These are phyloP conservation scores for Diaporthe ilicicola DNA, from an alignment of 2,329 filamentous ascomycete species.

Conservation along the genomic window DNA sequence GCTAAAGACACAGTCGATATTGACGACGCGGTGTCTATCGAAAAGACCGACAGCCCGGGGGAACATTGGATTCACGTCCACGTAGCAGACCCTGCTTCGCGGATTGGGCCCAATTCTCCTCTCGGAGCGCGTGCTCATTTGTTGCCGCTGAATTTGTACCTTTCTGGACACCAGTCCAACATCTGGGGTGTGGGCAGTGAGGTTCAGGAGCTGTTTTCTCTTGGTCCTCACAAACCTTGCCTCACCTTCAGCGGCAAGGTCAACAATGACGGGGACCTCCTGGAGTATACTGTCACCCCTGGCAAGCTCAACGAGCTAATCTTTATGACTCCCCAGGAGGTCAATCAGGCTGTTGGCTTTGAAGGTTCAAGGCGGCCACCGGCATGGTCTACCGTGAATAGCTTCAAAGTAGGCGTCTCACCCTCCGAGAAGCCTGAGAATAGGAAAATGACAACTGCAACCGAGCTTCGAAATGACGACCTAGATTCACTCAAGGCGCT, in stretches of 20 bases:
- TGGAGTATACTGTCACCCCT: constrained; percentile 64
- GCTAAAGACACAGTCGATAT: constrained; percentile 72
- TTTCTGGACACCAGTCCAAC: constrained; percentile 63
- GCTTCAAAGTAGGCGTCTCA: constrained; percentile 47
- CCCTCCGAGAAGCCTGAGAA: constrained; percentile 37
- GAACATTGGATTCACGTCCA: constrained; percentile 82
- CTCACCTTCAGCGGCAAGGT: constrained; percentile 71
- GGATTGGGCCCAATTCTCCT: constrained; percentile 66
- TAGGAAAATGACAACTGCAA: constrained; percentile 53
- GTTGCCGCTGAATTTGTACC: constrained; percentile 66
- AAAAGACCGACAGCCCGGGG: constrained; percentile 58
- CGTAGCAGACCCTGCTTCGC: constrained; percentile 80
- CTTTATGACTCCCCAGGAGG: constrained; percentile 62
- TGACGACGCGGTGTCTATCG: constrained; percentile 81
- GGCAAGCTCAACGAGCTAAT: constrained; percentile 63
- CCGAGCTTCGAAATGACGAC: constrained; percentile 52
- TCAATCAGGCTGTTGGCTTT: constrained; percentile 43
- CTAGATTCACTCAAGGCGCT: constrained; percentile 58
- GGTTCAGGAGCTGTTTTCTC: constrained; percentile 59
- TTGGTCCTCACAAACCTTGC: constrained; percentile 59
- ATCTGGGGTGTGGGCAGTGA: constrained; percentile 57
- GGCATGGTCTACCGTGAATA: constrained; percentile 13
- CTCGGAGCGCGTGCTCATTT: constrained; percentile 69
- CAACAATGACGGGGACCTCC: constrained; percentile 58
- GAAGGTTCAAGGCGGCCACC: constrained; percentile 30